These are phyloP conservation scores for Aspergillus ochraceus DNA, from an alignment of 2,329 filamentous ascomycete genomes.

Conservation along the genomic window DNA sequence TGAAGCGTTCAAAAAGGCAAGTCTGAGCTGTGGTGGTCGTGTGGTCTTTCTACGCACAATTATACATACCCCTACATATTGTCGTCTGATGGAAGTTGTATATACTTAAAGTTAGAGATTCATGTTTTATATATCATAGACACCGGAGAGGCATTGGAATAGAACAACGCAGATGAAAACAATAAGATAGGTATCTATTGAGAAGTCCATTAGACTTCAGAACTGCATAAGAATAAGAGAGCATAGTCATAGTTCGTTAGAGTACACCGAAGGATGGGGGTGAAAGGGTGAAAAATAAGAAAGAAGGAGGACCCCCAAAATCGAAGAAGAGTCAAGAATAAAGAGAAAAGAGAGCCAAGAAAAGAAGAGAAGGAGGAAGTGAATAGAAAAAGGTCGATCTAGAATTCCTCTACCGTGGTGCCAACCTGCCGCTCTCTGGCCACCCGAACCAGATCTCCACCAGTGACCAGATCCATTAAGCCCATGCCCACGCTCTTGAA, in stretches of 20 bases:
- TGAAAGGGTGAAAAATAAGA: too few species aligned
- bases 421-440: constrained; percentile 59
- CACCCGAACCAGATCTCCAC: constrained; percentile 57
- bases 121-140: too few species aligned
- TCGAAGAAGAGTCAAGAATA: too few species aligned
- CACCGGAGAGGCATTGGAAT: too few species aligned
- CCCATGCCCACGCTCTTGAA: constrained; percentile 70
- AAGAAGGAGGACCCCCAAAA: too few species aligned
- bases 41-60: background rate
- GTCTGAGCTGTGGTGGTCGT: constrained; percentile 25
- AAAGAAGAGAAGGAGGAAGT: too few species aligned
- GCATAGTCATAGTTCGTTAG: background rate
- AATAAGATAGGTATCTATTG: background rate
- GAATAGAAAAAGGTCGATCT: background rate
- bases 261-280: background rate
- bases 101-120: background rate
- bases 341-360: too few species aligned
- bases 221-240: background rate
- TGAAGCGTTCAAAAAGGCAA: constrained; percentile 30
- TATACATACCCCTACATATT: background rate
- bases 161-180: background rate
- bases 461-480: constrained; percentile 68
- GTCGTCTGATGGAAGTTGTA: background rate
- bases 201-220: background rate
- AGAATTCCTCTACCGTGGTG: constrained; percentile 47